Base-by-base conservation (phyloP, 2,329 filamentous ascomycete species). In the Penicillium concentricum region DNA sequence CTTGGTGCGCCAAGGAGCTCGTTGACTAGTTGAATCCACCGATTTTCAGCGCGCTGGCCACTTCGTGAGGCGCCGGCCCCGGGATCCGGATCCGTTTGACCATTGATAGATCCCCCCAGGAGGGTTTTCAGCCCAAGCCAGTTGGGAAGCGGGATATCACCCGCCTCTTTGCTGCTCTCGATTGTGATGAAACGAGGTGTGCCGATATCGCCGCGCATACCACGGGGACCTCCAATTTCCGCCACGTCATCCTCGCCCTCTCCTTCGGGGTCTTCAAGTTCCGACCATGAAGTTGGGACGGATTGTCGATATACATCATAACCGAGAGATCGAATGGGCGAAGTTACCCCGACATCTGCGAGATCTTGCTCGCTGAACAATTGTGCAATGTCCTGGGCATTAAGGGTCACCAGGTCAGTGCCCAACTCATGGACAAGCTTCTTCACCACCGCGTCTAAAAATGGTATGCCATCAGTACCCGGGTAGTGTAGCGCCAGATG, bases 401-500 rank as follows among this genome's bases (percentile, higher is more conserved):
- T 75, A 44, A 79, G 67, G 0, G 73, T 77, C 43, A 78, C 68
- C 50, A 79, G 50, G 60, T 78, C 73, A 28, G 74, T 69, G 13
- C 69, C 64, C 76, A 89, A 76, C 34, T 85, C 80, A 13, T 77
- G 76, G 0, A 89, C 88, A 42, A 88, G 76, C 49, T 84, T 81
- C 57, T 84, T 80, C 2, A 92, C 82, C n/a, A 90, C 76, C 4
- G 77, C 73, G 60, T 87, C 81, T 35, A 90, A 73, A 59, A 82
- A 80, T 45, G 72, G 70, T 54, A 79, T 82, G 38, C 78, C 82
- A 45, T 83, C 81, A 41, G 82, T 78, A 26, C 80, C 79, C 2
- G 85, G 84, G 60, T 85, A 87, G 55, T 85, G 81, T 13, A 88
- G 73, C 5, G 84, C 77, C 18, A 86, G 72, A 61, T 87, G 82